Base-by-base conservation (phyloP, 371 early-diverging fungal genomes). In the Ordospora colligata region DNA sequence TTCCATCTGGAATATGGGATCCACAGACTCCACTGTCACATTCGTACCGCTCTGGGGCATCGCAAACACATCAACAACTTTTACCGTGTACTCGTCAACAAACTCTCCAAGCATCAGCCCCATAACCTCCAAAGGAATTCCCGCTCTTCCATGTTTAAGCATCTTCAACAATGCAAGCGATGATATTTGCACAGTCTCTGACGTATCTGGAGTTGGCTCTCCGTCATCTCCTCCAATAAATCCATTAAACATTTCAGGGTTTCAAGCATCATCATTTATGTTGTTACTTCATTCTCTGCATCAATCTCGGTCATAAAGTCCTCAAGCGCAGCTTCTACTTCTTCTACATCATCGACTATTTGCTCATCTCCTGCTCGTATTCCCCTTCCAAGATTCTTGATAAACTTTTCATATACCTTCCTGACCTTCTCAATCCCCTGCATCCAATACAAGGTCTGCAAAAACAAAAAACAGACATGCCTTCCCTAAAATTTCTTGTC, bases 61-160 rank as follows among this genome's bases (percentile, higher is more conserved):
- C 14, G 99, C 97, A 89, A 97, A 99, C 45, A 99, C 99, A 85
- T 99, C 99, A 47, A 95, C 91, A 21, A 99, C 97, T 5, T 92
- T 92, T 0, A 99, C 94, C 0, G 97, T 99, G 85, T 96, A 99
- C 78, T 97, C 97, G 83, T 99, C 98, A 11, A 97, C 91, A 87
- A 96, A 97, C 85, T 97, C 96, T 27, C 99, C 99, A 75, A 97
- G 87, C 98, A 99, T 97, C 65, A 97, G 88, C 14, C 98, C 99
- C 99, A 99, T 99, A 63, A 97, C 99, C 86, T 99, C 99, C 94
- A 99, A 93, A 10, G 99, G 99, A n/a, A 99, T 96, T 77, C 98
- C 98, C 42, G 98, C 96, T 74, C 96, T 89, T 32, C 94, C 95
- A 50, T 81, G 83, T n/a, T 82, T 86, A 7, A 83, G 74, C 88